A percentile compares a stretch with the other conserved stretches of the same genome.
phyloP scores from a whole-genome alignment of 768 basidiomycete genomes.

The Russula dissimulans region DNA sequence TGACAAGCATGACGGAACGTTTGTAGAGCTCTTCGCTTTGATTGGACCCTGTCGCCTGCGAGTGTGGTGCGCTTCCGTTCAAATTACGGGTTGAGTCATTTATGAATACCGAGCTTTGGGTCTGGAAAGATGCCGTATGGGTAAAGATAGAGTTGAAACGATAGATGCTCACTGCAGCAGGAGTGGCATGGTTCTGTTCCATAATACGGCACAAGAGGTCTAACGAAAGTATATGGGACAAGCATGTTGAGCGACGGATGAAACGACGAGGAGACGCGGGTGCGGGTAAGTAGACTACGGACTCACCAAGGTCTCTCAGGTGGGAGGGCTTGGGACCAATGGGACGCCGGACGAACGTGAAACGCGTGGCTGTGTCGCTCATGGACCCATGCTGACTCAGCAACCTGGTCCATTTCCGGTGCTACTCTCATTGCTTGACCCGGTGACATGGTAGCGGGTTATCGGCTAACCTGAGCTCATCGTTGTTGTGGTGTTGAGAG shows the following conservation, averaged over 20 bases:
- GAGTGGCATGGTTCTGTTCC: slow-evolving; percentile 7
- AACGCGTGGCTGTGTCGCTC: slow-evolving; percentile 15
- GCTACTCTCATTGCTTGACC: no score
- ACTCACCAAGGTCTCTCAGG: slow-evolving; percentile 12
- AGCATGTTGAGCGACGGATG: slow-evolving; percentile 6
- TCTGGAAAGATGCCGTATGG: not conserved
- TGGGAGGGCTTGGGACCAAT: slow-evolving; percentile 8
- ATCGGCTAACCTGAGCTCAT: no score
- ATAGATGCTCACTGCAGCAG: slow-evolving; percentile 12
- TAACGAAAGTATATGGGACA: not conserved
- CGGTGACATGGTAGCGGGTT: no score
- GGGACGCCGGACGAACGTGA: slow-evolving; percentile 16
- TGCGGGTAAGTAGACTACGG: not conserved
- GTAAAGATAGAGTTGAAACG: not conserved
- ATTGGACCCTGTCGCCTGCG: slow-evolving; percentile 4
- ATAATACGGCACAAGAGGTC: not conserved
- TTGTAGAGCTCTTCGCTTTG: slow-evolving; percentile 31
- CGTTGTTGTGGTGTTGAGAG: no score
- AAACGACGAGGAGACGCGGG: slow-evolving; percentile 6
- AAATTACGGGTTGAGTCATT: slow-evolving; percentile 7
- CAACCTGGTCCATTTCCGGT: not conserved
- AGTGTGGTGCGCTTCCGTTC: slow-evolving; percentile 3
- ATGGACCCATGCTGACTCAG: slow-evolving; percentile 13
- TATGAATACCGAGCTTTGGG: slow-evolving; percentile 9
- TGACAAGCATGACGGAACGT: slow-evolving; percentile 53